Base-by-base conservation (phyloP, 1,139 yeast species). In the Taphrina flavorubra region DNA sequence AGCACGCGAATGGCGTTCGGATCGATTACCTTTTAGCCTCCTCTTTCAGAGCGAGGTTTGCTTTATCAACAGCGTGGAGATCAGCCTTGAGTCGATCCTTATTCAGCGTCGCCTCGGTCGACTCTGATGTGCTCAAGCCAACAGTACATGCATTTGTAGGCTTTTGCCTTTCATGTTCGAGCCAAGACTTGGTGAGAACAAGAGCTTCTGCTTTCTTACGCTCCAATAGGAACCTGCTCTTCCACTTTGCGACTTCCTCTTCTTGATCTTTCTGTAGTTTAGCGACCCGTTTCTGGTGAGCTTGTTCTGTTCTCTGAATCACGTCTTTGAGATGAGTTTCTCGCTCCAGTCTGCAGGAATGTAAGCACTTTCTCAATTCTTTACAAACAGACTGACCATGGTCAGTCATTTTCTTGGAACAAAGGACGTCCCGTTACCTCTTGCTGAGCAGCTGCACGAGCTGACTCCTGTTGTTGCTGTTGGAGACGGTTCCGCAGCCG, bases 191-290 rank as follows among this genome's bases (percentile, higher is more conserved):
- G 11, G 53, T 25, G 36, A 25, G 36, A 11, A 49, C n/a, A n/a
- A 49, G 36, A 6, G 53, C 53, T 20, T 49, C 36, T 25, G 53
- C 36, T n/a, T 25, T 49, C 36, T 25, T 49, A 20, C 36, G 53
- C 53, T 49, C 53, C 36, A n/a, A 20, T n/a, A 49, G 53, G 53
- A 20, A 49, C 36, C 36, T 49, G 36, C 36, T 49, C 53, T 49
- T 49, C 53, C 53, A 49, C n/a, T 49, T 20, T 5, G 18, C 53
- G 2, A 49, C n/a, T 34, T 49, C 53, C 53, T 49, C 53, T 34
- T n/a, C 36, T 20, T 49, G 36, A 1, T 20, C 53, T n/a, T n/a
- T 20, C 36, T 49, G 53, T 6, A 49, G 36, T n/a, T 49, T 18
- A 34, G 53, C 10, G 13, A 49, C 6, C 2, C 10, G 6, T 11